Evolutionary conservation across 257 asterid species (phyloP), one percentile per base, ranked within the genome.

Genomic region (Hygrophila difformis): DNA sequence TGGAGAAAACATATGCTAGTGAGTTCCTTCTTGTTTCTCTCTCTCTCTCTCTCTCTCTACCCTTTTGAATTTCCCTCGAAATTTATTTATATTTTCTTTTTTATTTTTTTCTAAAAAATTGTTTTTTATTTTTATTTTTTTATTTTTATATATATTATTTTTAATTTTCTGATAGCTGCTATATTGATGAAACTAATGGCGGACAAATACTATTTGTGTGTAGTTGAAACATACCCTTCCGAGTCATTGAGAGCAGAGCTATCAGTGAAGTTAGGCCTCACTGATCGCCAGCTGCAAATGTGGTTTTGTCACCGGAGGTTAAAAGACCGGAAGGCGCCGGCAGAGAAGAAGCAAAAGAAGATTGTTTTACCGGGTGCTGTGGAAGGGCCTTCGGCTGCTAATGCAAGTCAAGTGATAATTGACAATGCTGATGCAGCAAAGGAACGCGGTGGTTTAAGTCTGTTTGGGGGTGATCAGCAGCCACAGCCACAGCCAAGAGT

Each of bases 301-400:
- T 87, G 97, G 97, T 87, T 87, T 64, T 81, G 97, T 67, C 97
- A 84, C 48, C 62, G 95, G 66, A 78, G 97, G 74, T 62, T 87
- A 55, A 87, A 87, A 76, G 97, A 87, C 64, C 73, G 91, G 34
- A 87, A 83, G 59, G 67, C 65, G n/a, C 63, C 78, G 0, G 19
- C 64, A 0, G 94, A 66, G 54, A 80, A 70, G 77, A 59, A 61
- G 65, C 73, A 35, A 12, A 78, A 56, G 35, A 78, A 74, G 65
- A 70, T 52, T 22, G 48, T 47, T 22, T 55, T 71, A 12, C 68
- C 76, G n/a, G 54, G 68, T 44, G 61, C 73, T 48, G 57, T 51
- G 65, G 64, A 64, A 1, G 73, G 64, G 36, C 49, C 62, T 39
- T 59, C 80, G 18, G 60, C 62, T 67, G 82, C 75, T 41, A 51